A percentile compares a stretch with the other conserved stretches of the same genome.
phyloP scores from a whole-genome alignment of 164 flowering plant species.

The Cinnamomum micranthum region DNA sequence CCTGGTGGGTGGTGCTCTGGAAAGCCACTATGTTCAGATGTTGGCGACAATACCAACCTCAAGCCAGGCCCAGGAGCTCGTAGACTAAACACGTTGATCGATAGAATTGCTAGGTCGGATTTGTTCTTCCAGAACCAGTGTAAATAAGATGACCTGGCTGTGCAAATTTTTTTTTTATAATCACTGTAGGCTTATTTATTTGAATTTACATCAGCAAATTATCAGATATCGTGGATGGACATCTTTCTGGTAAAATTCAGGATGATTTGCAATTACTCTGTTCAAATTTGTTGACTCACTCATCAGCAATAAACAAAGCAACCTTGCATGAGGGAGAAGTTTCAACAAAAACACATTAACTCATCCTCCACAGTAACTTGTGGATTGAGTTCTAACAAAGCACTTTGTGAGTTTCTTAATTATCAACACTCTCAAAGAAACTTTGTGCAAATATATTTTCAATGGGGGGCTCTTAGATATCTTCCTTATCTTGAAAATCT shows the following conservation, averaged over 20 bases:
- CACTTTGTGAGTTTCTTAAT: no score
- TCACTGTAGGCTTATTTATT: slow-evolving; percentile 1
- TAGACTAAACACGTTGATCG: slow-evolving; percentile 44
- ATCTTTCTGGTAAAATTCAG: not conserved
- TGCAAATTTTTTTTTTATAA: not conserved
- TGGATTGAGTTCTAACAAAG: no score
- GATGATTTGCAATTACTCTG: no score
- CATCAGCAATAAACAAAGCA: no score
- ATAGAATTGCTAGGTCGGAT: slow-evolving; percentile 24
- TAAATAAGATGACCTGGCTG: slow-evolving; percentile 25
- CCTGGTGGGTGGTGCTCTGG: slow-evolving; percentile 92
- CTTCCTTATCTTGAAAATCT: no score
- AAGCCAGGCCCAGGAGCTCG: slow-evolving; percentile 63
- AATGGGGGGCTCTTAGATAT: no score
- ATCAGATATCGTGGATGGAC: not conserved
- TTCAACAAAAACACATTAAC: no score
- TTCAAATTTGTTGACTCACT: no score
- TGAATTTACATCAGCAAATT: not conserved
- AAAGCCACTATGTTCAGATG: slow-evolving; percentile 45
- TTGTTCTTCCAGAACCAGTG: slow-evolving; percentile 41
- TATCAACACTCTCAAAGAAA: no score
- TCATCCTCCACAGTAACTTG: no score
- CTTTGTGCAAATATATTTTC: no score
- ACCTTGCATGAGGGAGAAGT: no score
- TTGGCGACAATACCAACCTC: slow-evolving; percentile 43